Percentiles rank a stretch among this genome's conserved stretches.
phyloP scores from a whole-genome alignment of 2,329 filamentous ascomycete species.

The Aspergillus arachidicola region DNA sequence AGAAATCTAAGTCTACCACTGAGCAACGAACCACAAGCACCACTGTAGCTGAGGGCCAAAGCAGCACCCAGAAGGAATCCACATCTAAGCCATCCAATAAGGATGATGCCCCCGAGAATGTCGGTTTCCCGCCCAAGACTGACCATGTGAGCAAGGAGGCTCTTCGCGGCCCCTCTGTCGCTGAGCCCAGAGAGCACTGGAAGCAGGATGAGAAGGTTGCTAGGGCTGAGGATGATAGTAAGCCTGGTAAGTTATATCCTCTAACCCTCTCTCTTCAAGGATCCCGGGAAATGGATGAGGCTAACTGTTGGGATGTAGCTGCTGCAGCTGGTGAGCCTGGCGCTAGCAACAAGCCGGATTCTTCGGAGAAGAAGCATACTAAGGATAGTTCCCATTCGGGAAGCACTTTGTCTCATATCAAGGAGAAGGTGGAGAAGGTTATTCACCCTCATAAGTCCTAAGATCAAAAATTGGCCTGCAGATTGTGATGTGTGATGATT shows the following conservation, averaged over 20 bases:
- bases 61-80: neutral
- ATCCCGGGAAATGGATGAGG: neutral
- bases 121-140: slow-evolving; percentile 5
- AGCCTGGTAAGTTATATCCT: neutral
- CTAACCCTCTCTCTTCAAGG: neutral
- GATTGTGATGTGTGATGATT: neutral
- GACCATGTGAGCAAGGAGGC: slow-evolving; percentile 32
- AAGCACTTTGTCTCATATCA: slow-evolving; percentile 27
- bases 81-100: neutral
- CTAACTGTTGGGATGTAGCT: neutral
- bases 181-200: slow-evolving; percentile 16
- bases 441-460: slow-evolving; percentile 15
- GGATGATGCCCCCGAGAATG: neutral
- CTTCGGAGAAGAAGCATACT: slow-evolving; percentile 5
- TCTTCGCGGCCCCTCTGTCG: slow-evolving; percentile 32
- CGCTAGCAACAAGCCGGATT: neutral
- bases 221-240: neutral
- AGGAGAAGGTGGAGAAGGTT: slow-evolving; percentile 37
- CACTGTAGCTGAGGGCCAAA: neutral
- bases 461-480: neutral
- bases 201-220: slow-evolving; percentile 15
- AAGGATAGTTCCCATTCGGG: neutral
- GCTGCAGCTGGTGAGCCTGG: neutral
- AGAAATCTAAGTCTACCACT: neutral
- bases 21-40: neutral